Percentiles rank a stretch among this genome's conserved stretches.
phyloP scores from a whole-genome alignment of 2,329 filamentous ascomycete species.

The Rhinocladiella similis region DNA sequence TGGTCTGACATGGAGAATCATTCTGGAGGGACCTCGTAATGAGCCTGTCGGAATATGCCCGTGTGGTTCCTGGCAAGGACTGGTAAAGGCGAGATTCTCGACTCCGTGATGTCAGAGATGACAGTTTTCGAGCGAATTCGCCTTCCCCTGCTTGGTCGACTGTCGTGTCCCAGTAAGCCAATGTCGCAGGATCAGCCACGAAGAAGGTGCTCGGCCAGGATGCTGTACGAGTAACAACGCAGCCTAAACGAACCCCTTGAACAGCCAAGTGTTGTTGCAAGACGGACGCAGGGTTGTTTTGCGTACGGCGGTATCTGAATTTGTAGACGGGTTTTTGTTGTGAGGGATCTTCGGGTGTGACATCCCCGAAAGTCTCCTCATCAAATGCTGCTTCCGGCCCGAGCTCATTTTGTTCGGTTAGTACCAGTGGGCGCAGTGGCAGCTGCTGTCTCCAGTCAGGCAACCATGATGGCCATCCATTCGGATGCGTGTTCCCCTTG shows the following conservation, averaged over 20 bases:
- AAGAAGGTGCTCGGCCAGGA: conserved; percentile 19
- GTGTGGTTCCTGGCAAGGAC: neutral
- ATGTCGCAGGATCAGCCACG: conserved; percentile 10
- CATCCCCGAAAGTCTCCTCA: conserved; percentile 4
- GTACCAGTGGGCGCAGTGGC: conserved; percentile 17
- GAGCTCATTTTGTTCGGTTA: conserved; percentile 6
- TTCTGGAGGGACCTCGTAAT: conserved; percentile 6
- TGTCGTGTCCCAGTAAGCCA: neutral
- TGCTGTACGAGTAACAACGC: conserved; percentile 9
- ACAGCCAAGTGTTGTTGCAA: conserved; percentile 4
- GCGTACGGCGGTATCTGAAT: neutral
- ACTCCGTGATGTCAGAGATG: conserved; percentile 1
- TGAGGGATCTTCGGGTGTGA: neutral
- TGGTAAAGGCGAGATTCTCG: neutral
- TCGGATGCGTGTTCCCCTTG: conserved; percentile 8
- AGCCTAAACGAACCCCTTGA: conserved; percentile 15
- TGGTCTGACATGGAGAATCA: conserved; percentile 5
- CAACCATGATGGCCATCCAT: conserved; percentile 16
- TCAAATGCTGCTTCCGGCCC: conserved; percentile 17
- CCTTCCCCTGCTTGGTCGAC: neutral
- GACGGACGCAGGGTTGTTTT: neutral
- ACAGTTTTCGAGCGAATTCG: conserved; percentile 10
- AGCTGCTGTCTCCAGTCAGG: conserved; percentile 21
- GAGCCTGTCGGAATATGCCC: conserved; percentile 6
- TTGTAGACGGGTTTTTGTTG: conserved; percentile 4